Base-by-base conservation (phyloP, 1,284 basidiomycete species). In the Trametes sp. region DNA sequence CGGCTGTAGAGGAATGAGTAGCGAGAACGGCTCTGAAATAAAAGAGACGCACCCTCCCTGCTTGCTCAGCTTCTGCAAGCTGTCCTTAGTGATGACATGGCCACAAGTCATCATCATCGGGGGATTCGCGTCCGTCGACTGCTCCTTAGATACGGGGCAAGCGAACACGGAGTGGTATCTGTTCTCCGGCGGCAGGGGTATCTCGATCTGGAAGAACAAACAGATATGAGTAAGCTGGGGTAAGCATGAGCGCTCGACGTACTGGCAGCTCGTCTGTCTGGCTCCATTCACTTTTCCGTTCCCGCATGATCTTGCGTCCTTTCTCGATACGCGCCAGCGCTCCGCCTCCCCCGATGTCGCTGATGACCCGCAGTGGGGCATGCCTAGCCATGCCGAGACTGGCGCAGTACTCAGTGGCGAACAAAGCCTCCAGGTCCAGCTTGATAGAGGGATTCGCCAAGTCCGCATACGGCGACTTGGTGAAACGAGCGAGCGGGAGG, bases 61-160 rank as follows among this genome's bases (percentile, higher is more conserved):
- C 78, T 97, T 98, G 72, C 90, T 88, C 51, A 98, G 80, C 74
- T 95, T 93, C 63, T 87, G 85, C 69, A 98, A 79, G 73, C 93
- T 95, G 70, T 98, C 96, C 72, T 91, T 90, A 2, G 93, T 90
- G 53, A 98, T 88, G 38, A 97, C 95, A 77, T 99, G 98, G 0
- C 97, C 97, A 74, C 97, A 99, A 1, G 83, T 79, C 82, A 99
- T 89, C 93, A 98, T 96, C 94, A 98, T 98, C 0, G 97, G 97
- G 23, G 96, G 98, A 75, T 99, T 99, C 62, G 84, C 75, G 56
- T 96, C 92, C 1, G 94, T 97, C 14, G 95, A 89, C 77, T 98
- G 96, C 73, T 99, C 97, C 77, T 98, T 99, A 16, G 94, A 97
- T 31, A 99, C 97, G 1, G 98, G 95, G 76, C 98, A 99, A 45